Base-by-base conservation (phyloP, 768 basidiomycete species). In the Serendipita sp. region DNA sequence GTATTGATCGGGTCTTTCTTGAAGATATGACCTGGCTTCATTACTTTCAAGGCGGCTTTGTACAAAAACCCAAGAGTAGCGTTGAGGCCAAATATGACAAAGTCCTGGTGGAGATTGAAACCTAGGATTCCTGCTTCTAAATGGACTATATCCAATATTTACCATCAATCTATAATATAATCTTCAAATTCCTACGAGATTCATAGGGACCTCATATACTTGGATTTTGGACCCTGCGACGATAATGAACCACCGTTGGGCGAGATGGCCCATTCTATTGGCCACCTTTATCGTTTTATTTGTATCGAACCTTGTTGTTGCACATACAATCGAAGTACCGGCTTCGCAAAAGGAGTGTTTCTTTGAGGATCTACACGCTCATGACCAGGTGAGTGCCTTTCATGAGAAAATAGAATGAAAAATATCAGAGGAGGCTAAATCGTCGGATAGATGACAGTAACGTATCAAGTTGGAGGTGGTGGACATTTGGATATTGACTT, bases 401-500 rank as follows among this genome's bases (percentile, higher is more conserved):
- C 51, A 3, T 41, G 35, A 44, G 51, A 18, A 66, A 30, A 16
- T 58, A 15, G 32, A 36, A 16, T 15, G 28, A 15, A 23, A 13
- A n/a, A 34, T 16, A 36, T n/a, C 64, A 13, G 13, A 4, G 38
- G n/a, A n/a, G 13, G 3, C 52, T 34, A 4, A 51, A 38, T 18
- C 36, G 11, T 63, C 38, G 13, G 8, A 30, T 70, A 97, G 94
- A 98, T 99, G 96, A 95, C 95, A 30, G 89, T 99, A 60, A 96
- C 95, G 44, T 99, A 98, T 73, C 96, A 99, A 80, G 96, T 98
- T 4, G 94, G 91, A 63, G 92, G 91, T 48, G 96, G 96, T 30
- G 95, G 96, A 0, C 90, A 97, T 72, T 76, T 98, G 60, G 96
- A 99, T 75, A 91, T 99, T 66, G 95, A 99, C 75, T 98, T 98